Conservation (phyloP, 2,329 filamentous ascomycete species). For the Cladosporium oxysporum region DNA sequence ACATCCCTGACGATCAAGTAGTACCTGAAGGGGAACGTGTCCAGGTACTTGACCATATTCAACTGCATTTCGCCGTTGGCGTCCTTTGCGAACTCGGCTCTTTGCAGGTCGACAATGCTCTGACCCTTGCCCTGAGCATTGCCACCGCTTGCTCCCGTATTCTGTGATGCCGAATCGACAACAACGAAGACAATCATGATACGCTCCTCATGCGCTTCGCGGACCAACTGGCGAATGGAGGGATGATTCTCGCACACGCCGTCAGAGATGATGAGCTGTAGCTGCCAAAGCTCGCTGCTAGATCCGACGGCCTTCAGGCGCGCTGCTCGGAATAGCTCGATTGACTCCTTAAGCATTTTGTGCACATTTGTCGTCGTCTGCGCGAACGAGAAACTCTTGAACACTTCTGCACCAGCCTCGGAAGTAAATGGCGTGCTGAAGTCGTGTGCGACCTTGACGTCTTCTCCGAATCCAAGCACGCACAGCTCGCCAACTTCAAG, state of each 20-base stretch:
- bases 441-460: constrained; percentile 81
- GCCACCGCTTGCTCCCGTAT: constrained; percentile 21
- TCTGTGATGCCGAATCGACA: constrained; percentile 64
- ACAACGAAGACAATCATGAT: constrained; percentile 99
- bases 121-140: constrained; percentile 45
- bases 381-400: constrained; percentile 80
- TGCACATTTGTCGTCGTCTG: constrained; percentile 86
- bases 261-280: constrained; percentile 90
- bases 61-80: constrained; percentile 65
- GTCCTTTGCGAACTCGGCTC: constrained; percentile 77
- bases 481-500: constrained; percentile 94
- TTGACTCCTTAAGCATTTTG: constrained; percentile 72
- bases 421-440: constrained; percentile 80
- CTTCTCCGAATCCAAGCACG: constrained; percentile 83
- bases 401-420: constrained; percentile 78
- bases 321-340: constrained; percentile 79
- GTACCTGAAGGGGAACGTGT: constrained; percentile 95
- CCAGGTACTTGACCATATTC: constrained; percentile 86
- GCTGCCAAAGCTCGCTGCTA: constrained; percentile 82
- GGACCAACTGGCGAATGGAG: constrained; percentile 75
- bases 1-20: constrained; percentile 94
- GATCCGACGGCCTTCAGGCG: constrained; percentile 58
- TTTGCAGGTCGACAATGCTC: constrained; percentile 84
- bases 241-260: constrained; percentile 91
- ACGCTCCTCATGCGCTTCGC: constrained; percentile 85